Evolutionary conservation across 768 basidiomycete species (phyloP).

Genomic region (Strobilomyces dryophilus): DNA sequence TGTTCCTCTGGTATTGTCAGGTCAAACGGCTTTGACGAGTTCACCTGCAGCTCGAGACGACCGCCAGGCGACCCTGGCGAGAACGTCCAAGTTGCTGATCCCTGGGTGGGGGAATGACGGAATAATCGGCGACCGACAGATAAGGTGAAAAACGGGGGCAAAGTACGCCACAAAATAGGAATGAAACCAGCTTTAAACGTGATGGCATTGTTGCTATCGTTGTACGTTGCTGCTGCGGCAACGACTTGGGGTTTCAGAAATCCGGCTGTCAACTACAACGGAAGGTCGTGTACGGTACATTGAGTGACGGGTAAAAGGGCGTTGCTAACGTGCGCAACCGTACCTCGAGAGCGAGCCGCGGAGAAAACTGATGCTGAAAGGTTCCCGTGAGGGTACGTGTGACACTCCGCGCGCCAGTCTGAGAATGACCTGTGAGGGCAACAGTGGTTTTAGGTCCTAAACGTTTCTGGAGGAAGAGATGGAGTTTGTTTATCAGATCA

Average conservation of each 20-base stretch:
- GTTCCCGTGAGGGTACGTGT: constrained; percentile 59
- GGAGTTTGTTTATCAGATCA: constrained; percentile 18
- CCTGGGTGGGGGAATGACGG: constrained; percentile 43
- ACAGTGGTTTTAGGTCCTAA: constrained; percentile 44
- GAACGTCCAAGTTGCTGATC: constrained; percentile 34
- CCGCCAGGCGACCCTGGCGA: constrained; percentile 20
- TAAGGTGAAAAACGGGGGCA: constrained; percentile 41
- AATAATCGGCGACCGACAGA: constrained; percentile 51
- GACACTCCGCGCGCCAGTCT: constrained; percentile 16
- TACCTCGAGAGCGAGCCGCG: constrained; percentile 51
- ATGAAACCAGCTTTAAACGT: constrained; percentile 36
- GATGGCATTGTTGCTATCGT: constrained; percentile 44
- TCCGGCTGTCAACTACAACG: constrained; percentile 36
- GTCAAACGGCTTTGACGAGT: constrained; percentile 41
- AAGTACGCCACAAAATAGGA: constrained; percentile 29
- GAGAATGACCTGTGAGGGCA: constrained; percentile 37
- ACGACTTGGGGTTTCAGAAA: constrained; percentile 40
- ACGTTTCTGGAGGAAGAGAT: constrained; percentile 39
- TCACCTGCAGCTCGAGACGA: constrained; percentile 38
- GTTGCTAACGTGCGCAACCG: constrained; percentile 15
- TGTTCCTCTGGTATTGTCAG: constrained; percentile 25
- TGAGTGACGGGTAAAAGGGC: constrained; percentile 7
- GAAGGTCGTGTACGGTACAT: constrained; percentile 13
- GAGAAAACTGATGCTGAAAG: constrained; percentile 72
- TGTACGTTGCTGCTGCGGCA: constrained; percentile 44